phyloP scores from a whole-genome alignment of 108 stramenopile genomes.

The Skeletonema costatum region DNA sequence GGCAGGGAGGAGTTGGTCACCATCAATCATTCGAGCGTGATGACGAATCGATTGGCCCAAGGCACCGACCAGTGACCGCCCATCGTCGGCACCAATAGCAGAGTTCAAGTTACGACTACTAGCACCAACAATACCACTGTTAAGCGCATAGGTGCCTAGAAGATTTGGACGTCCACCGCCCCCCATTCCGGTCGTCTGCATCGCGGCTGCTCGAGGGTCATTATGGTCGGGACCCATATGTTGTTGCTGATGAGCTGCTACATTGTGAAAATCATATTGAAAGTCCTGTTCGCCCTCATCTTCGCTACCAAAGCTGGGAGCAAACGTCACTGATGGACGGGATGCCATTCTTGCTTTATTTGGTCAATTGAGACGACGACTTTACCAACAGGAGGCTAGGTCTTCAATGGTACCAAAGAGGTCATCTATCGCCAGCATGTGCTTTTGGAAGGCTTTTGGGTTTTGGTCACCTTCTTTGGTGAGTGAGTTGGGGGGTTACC shows the following conservation, averaged over 20 bases:
- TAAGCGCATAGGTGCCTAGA: background rate
- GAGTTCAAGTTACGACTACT: constrained; percentile 1
- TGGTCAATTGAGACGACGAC: background rate
- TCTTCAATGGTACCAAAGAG: background rate
- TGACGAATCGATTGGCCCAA: constrained; percentile 38
- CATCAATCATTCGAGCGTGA: constrained; percentile 33
- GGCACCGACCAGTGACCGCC: constrained; percentile 21
- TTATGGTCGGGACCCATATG: background rate
- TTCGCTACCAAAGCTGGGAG: background rate
- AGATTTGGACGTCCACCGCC: background rate
- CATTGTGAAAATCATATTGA: background rate
- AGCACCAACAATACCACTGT: background rate
- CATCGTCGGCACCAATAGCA: constrained; percentile 5
- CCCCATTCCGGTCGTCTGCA: background rate
- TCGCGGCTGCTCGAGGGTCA: constrained; percentile 1
- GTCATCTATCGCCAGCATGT: background rate
- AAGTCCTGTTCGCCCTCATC: background rate
- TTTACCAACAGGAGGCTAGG: background rate
- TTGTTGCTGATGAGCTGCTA: background rate
- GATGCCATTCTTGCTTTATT: background rate
- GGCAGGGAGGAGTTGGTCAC: background rate
- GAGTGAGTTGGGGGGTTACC: no score
- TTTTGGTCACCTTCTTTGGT: no score
- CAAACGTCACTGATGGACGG: background rate
- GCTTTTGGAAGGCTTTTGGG: no score